phyloP scores from a whole-genome alignment of 352 stramenopile species.

The Globisporangium nunn region DNA sequence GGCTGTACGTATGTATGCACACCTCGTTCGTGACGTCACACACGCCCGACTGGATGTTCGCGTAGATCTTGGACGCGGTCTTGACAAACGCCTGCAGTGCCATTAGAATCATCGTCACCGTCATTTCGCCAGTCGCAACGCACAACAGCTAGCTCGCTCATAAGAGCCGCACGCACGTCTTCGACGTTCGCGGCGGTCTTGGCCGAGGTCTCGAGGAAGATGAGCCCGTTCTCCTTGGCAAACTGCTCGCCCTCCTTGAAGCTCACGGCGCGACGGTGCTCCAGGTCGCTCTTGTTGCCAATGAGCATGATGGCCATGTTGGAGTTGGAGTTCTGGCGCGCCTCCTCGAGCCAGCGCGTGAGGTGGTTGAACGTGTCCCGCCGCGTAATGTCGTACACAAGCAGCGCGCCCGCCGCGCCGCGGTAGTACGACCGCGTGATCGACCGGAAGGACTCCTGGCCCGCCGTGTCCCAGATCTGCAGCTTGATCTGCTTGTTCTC shows the following conservation, averaged over 20 bases:
- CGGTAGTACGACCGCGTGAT: slow-evolving; percentile 99
- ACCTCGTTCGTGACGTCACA: slow-evolving; percentile 94
- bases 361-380: slow-evolving; percentile 99
- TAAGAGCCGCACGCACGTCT: slow-evolving; percentile 64
- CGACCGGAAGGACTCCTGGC: slow-evolving; percentile 98
- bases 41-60: slow-evolving; percentile 92
- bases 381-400: slow-evolving; percentile 99
- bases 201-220: slow-evolving; percentile 99
- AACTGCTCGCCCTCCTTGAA: slow-evolving; percentile 98
- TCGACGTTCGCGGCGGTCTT: slow-evolving; percentile 99
- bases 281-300: slow-evolving; percentile 98
- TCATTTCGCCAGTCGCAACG: not conserved
- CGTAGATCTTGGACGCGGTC: slow-evolving; percentile 94
- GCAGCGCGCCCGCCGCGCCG: slow-evolving; percentile 92
- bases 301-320: slow-evolving; percentile 99
- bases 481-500: slow-evolving; percentile 98
- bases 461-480: slow-evolving; percentile 98
- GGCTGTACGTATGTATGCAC: no score
- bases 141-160: not conserved
- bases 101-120: not conserved
- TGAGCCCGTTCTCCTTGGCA: slow-evolving; percentile 98
- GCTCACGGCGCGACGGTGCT: slow-evolving; percentile 92
- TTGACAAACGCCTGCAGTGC: slow-evolving; percentile 88
- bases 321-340: slow-evolving; percentile 95
- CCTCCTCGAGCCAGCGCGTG: slow-evolving; percentile 97